Evolutionary conservation across 2,329 filamentous ascomycete genomes (phyloP).

Genomic region (Colletotrichum sp.): DNA sequence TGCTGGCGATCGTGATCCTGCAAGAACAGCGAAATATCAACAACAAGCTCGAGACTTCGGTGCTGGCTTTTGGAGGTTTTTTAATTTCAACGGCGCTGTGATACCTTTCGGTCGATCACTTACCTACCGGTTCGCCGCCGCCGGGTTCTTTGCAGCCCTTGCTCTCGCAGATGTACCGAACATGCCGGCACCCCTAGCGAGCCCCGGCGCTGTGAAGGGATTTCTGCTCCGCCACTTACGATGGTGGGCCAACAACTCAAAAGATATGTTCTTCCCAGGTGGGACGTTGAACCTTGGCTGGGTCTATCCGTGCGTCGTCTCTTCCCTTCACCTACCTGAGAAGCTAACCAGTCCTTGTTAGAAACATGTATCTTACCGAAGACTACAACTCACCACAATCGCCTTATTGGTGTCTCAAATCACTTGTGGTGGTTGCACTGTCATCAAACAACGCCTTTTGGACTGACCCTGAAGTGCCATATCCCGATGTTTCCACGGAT

Average conservation of each 20-base stretch:
- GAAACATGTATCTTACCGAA: slow-evolving; percentile 58
- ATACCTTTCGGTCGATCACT: no score
- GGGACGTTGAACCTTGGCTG: background rate
- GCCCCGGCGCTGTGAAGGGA: no score
- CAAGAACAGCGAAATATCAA: no score
- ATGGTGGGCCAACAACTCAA: slow-evolving; percentile 71
- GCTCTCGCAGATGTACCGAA: no score
- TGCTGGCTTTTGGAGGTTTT: no score
- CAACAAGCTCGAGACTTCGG: no score
- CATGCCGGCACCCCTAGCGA: no score
- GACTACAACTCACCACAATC: slow-evolving; percentile 63
- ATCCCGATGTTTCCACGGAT: slow-evolving; percentile 25
- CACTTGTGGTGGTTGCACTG: slow-evolving; percentile 34
- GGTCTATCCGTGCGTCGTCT: background rate
- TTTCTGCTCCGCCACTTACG: no score
- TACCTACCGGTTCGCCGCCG: no score
- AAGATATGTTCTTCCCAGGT: slow-evolving; percentile 36
- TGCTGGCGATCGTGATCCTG: no score
- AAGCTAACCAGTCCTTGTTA: background rate
- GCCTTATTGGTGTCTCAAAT: slow-evolving; percentile 52
- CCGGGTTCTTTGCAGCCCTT: no score
- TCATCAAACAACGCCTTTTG: background rate
- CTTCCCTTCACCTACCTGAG: background rate
- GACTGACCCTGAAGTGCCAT: background rate
- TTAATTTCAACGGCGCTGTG: no score